A percentile compares a stretch with the other conserved stretches of the same genome.
Evolutionary conservation across 2,329 filamentous ascomycete species (phyloP).

Genomic region (Penicillium verrucosum): DNA sequence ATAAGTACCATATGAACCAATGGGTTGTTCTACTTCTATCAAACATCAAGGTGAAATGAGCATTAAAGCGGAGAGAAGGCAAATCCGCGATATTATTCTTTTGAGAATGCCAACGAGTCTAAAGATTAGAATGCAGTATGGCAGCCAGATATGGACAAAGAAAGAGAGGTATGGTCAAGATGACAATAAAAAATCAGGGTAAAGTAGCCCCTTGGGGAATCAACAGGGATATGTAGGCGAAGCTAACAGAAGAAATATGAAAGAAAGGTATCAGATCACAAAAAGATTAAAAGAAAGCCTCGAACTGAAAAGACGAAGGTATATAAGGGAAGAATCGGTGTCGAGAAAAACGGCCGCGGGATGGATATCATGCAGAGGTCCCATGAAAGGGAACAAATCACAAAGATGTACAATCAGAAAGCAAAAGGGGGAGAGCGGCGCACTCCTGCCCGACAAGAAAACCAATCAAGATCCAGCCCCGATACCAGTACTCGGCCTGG

Average conservation of each 20-base stretch:
- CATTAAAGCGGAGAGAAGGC: background rate
- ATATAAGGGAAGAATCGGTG: background rate
- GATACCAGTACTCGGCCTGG: slow-evolving; percentile 35
- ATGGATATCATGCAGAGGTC: slow-evolving; percentile 28
- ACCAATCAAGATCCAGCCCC: slow-evolving; percentile 15
- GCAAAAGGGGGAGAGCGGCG: background rate
- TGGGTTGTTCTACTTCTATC: background rate
- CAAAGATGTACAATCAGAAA: slow-evolving; percentile 18
- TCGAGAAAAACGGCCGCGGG: slow-evolving; percentile 11
- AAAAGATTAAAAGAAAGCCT: slow-evolving; percentile 18
- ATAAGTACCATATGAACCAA: background rate
- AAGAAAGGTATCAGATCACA: slow-evolving; percentile 11
- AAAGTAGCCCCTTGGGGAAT: background rate
- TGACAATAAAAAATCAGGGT: slow-evolving; percentile 1
- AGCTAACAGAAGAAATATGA: slow-evolving; percentile 8
- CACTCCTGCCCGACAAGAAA: background rate
- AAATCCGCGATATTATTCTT: background rate
- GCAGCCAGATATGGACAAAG: background rate
- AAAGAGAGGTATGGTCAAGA: background rate
- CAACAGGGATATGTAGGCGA: slow-evolving; percentile 1
- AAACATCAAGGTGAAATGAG: background rate
- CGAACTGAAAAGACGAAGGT: slow-evolving; percentile 4
- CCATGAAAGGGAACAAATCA: slow-evolving; percentile 17
- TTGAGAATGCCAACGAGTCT: background rate
- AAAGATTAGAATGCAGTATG: background rate